Evolutionary conservation across 306 rosid species (phyloP).

Genomic region (Macrotyloma uniflorum): DNA sequence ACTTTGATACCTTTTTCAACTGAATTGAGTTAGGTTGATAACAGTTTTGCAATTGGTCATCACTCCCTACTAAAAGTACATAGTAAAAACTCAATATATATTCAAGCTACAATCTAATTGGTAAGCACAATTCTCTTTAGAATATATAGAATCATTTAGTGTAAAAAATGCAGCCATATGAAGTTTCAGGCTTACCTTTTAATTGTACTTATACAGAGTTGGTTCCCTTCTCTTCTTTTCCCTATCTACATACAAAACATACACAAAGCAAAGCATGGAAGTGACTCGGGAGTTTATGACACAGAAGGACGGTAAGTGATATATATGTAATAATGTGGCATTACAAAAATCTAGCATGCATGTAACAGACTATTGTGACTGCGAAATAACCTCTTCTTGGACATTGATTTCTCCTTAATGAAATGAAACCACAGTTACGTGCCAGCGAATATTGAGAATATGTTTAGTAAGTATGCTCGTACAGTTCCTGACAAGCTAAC

Average conservation of each 20-base stretch:
- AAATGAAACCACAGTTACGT: constrained; percentile 51
- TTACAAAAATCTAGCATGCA: not conserved
- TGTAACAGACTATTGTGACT: not conserved
- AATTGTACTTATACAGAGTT: constrained; percentile 45
- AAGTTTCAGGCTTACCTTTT: not conserved
- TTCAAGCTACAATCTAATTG: no score
- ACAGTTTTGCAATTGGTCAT: no score
- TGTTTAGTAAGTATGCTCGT: constrained; percentile 74
- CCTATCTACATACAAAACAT: constrained; percentile 74
- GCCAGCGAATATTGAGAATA: constrained; percentile 70
- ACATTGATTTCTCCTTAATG: not conserved
- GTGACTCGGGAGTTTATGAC: constrained; percentile 82
- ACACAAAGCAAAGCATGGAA: constrained; percentile 80
- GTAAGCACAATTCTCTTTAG: no score
- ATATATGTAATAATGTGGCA: no score
- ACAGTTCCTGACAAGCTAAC: constrained; percentile 70
- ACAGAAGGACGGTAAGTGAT: constrained; percentile 76
- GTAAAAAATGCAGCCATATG: not conserved
- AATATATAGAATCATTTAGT: no score
- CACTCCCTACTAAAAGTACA: no score
- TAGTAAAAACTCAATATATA: no score
- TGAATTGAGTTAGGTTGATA: no score
- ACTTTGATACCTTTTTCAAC: not conserved
- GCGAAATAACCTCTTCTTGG: not conserved
- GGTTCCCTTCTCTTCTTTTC: constrained; percentile 82